Percentiles rank a stretch among this genome's conserved stretches.
Conservation (phyloP, 225 moss, liverwort and hornwort species). For the Sphagnum contortum region DNA sequence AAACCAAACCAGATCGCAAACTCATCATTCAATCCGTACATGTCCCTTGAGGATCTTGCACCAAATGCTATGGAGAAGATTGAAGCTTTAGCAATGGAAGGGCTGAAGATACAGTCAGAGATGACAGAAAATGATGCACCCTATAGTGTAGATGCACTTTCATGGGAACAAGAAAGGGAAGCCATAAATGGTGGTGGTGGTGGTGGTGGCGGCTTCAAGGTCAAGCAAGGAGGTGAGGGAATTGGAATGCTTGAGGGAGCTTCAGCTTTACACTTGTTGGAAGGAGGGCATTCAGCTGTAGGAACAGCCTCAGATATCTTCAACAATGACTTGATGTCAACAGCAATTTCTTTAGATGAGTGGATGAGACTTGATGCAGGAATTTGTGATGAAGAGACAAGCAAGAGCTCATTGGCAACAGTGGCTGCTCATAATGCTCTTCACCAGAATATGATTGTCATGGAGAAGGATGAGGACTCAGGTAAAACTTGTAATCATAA, state of each 20-base stretch:
- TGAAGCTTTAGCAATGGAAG: conserved; percentile 76
- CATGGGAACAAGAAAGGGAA: conserved; percentile 17
- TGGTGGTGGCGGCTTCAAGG: conserved; percentile 10
- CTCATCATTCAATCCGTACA: conserved; percentile 6
- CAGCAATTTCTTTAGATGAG: conserved; percentile 72
- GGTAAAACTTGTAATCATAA: neutral
- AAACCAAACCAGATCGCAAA: neutral
- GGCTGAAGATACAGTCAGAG: conserved; percentile 69
- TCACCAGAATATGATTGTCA: conserved; percentile 23
- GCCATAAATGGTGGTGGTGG: neutral
- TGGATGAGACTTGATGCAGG: conserved; percentile 74
- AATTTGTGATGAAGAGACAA: conserved; percentile 40
- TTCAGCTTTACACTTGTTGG: conserved; percentile 27
- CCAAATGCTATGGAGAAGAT: conserved; percentile 79
- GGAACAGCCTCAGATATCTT: conserved; percentile 4
- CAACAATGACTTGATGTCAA: conserved; percentile 47
- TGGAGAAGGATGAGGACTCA: conserved; percentile 5
- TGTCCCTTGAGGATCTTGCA: conserved; percentile 59
- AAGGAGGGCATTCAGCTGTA: conserved; percentile 15
- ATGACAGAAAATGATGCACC: conserved; percentile 61
- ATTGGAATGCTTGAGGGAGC: conserved; percentile 39
- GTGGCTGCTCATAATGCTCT: conserved; percentile 48
- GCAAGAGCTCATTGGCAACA: conserved; percentile 20
- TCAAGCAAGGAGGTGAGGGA: conserved; percentile 13
- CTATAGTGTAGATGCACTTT: conserved; percentile 43